These are phyloP conservation scores for Moesziomyces globuligerus DNA, from an alignment of 1,284 basidiomycete species.

Conservation along the genomic window DNA sequence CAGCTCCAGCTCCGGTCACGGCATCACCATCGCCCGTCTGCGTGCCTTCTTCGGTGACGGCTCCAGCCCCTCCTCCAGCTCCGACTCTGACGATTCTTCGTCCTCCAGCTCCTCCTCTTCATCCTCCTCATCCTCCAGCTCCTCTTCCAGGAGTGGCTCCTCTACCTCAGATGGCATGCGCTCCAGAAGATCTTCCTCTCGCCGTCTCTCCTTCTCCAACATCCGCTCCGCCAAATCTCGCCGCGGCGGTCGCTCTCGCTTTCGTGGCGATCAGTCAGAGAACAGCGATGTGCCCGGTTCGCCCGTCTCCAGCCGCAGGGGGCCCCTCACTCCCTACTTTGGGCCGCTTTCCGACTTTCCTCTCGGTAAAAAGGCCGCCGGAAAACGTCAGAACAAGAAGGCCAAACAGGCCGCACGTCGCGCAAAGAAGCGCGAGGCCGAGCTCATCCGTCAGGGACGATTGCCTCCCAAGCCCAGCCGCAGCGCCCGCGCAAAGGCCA, in stretches of 20 bases:
- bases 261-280: constrained; percentile 38
- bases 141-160: constrained; percentile 25
- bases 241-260: constrained; percentile 17
- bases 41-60: constrained; percentile 64
- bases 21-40: constrained; percentile 58
- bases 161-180: constrained; percentile 27
- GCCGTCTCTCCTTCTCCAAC: constrained; percentile 30
- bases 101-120: constrained; percentile 32
- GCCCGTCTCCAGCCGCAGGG: constrained; percentile 35
- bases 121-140: constrained; percentile 7
- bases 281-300: constrained; percentile 36
- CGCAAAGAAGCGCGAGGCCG: constrained; percentile 44
- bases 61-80: constrained; percentile 49
- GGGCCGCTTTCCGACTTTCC: constrained; percentile 42
- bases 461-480: constrained; percentile 57
- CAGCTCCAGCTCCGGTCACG: constrained; percentile 48
- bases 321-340: constrained; percentile 44
- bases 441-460: constrained; percentile 43
- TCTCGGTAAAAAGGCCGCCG: constrained; percentile 30
- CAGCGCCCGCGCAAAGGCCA: constrained; percentile 61
- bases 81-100: constrained; percentile 34
- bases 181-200: constrained; percentile 35
- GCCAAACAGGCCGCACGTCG: constrained; percentile 36
- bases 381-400: constrained; percentile 36
- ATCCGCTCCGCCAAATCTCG: constrained; percentile 20